Conservation (phyloP, 495 filamentous ascomycete genomes). For the Podospora conica region DNA sequence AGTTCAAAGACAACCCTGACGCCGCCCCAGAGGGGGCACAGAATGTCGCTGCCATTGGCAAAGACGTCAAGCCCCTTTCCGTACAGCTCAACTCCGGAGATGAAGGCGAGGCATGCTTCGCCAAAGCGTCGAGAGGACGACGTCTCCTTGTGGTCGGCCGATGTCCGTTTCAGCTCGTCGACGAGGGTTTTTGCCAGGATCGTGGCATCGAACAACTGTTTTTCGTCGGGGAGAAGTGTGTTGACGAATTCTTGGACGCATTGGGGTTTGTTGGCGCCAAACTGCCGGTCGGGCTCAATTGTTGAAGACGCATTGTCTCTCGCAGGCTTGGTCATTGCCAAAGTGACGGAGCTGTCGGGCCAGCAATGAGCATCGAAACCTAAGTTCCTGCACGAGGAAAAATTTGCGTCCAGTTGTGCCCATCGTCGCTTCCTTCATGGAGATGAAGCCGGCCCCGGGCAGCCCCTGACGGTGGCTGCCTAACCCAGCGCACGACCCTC, state of each 20-base stretch:
- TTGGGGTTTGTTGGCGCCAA: not conserved
- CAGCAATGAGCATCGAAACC: not conserved
- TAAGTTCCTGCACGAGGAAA: not conserved
- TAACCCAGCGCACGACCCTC: not conserved
- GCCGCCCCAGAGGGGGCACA: slow-evolving; percentile 12
- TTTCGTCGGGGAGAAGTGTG: not conserved
- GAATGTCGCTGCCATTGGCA: slow-evolving; percentile 13
- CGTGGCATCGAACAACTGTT: slow-evolving; percentile 1
- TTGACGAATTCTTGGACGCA: not conserved
- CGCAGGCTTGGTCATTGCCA: not conserved
- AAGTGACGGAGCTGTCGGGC: not conserved
- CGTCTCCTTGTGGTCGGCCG: slow-evolving; percentile 1
- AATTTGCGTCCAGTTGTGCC: not conserved
- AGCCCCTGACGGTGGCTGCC: not conserved
- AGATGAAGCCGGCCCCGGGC: not conserved
- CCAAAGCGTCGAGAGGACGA: slow-evolving; percentile 1
- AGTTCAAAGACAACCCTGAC: slow-evolving; percentile 7
- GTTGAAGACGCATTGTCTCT: not conserved
- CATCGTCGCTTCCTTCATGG: not conserved
- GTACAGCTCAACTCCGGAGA: slow-evolving; percentile 11
- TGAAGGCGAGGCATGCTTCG: slow-evolving; percentile 8
- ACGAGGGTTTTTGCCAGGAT: slow-evolving; percentile 5
- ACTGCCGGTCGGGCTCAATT: not conserved
- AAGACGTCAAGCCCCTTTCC: slow-evolving; percentile 9
- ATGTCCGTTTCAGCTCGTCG: not conserved